These are phyloP conservation scores for Pleoardoris graminearum DNA, from an alignment of 2,329 filamentous ascomycete genomes.

Conservation along the genomic window DNA sequence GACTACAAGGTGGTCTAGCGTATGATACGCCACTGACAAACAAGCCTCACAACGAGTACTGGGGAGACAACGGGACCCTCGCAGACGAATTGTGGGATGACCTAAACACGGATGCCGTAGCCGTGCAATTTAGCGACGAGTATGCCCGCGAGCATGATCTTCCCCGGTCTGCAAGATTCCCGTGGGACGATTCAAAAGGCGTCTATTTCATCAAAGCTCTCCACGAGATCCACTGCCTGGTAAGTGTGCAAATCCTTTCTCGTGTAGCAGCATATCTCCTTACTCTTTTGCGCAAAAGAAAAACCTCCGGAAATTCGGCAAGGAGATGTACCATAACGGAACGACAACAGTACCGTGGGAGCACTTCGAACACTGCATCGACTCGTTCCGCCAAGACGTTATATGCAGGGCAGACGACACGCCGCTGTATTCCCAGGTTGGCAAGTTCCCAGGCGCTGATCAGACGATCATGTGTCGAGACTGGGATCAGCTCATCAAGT, in stretches of 20 bases:
- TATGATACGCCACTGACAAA: constrained; percentile 6
- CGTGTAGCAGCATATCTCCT: neutral
- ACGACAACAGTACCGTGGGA: too few species aligned
- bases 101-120: constrained; percentile 12
- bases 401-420: constrained; percentile 12
- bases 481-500: constrained; percentile 4
- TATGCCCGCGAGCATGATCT: constrained; percentile 8
- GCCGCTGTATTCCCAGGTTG: constrained; percentile 2
- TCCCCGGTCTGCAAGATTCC: constrained; percentile 5
- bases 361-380: constrained; percentile 11
- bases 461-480: constrained; percentile 8
- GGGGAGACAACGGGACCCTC: constrained; percentile 10
- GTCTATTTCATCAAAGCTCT: constrained; percentile 15
- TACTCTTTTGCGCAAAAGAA: neutral
- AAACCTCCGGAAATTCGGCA: neutral
- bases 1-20: too few species aligned
- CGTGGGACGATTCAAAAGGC: constrained; percentile 13
- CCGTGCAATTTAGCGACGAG: constrained; percentile 9
- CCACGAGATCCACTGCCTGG: constrained; percentile 13
- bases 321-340: neutral
- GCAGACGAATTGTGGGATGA: constrained; percentile 15
- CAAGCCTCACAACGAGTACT: constrained; percentile 8
- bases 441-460: constrained; percentile 1
- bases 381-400: constrained; percentile 10
- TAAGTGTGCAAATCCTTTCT: too few species aligned